A percentile compares a stretch with the other conserved stretches of the same genome.
These are phyloP conservation scores for Carex kokanica DNA, from an alignment of 176 grass and related monocot genomes.

Conservation along the genomic window DNA sequence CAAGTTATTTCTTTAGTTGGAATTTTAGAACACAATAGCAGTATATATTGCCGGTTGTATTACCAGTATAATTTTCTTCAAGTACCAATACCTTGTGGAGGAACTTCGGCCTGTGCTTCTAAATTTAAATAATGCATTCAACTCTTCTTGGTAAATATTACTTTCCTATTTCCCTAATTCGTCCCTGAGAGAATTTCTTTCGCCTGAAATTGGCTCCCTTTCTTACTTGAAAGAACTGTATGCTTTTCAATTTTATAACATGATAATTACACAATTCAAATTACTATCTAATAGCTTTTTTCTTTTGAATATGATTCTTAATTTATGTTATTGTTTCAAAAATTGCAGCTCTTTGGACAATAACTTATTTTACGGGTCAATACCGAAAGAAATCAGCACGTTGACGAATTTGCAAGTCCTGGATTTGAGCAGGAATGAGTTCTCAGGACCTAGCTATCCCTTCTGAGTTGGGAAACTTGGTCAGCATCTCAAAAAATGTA, in stretches of 20 bases:
- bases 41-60: not conserved
- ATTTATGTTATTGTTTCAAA: not conserved
- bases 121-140: not conserved
- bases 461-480: constrained; percentile 49
- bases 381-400: constrained; percentile 53
- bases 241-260: not conserved
- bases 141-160: too few species aligned
- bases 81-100: not conserved
- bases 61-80: not conserved
- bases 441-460: constrained; percentile 57
- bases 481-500: constrained; percentile 72
- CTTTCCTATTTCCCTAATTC: constrained; percentile 24
- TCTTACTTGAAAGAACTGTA: constrained; percentile 62
- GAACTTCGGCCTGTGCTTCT: not conserved
- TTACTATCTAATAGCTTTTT: not conserved
- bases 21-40: not conserved
- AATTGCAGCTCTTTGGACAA: constrained; percentile 53
- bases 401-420: constrained; percentile 45
- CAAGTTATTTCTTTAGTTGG: not conserved
- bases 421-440: constrained; percentile 58
- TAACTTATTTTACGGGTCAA: constrained; percentile 51
- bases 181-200: constrained; percentile 61
- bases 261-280: not conserved
- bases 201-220: constrained; percentile 47
- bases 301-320: not conserved